Base-by-base conservation (phyloP, 2,329 filamentous ascomycete genomes). In the Diatrype stigma region DNA sequence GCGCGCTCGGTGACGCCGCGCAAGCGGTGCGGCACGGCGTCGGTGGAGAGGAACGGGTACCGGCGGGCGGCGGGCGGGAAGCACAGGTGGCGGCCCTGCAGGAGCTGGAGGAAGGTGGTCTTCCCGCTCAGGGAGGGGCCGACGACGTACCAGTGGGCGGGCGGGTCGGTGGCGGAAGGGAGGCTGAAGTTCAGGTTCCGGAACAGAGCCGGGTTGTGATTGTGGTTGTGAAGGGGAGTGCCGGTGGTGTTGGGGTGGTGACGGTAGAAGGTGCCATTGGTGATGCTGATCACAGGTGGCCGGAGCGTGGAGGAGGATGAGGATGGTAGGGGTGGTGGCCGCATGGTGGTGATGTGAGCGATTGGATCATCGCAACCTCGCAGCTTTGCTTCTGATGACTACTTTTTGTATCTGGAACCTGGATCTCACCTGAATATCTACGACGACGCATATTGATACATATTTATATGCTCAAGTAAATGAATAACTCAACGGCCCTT, bases 181-280 rank as follows among this genome's bases (percentile, higher is more conserved):
- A 97, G 72, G 37, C 79, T 78, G 64, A 96, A 89, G 50, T 69
- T 82, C 58, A 96, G 67, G 49, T 84, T 74, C 3, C 79, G 76
- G 65, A 96, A 96, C 3, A 96, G 73, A 5, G 89, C 76, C 21
- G 84, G 85, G 64, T 94, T 93, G 17, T 76, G 70, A 10, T 30
- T 5, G 26, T 30, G 26, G 26, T 30, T 5, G 26, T 30, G 26
- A 10, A 6, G 26, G 53, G 76, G 69, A 35, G 70, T 65, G 37
- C 73, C 66, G 17, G 70, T 63, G 26, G 78, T 70, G 46, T 72
- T 78, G 12, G 89, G 89, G 67, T 92, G 86, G 46, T 85, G 80
- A 38, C 85, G 82, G 72, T 93, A 95, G 70, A 96, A 95, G 1
- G 89, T 93, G 68, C 82, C 91, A 72, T 91, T 85, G 62, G 79